Percentiles rank a stretch among this genome's conserved stretches.
These are phyloP conservation scores for Solanum hybrid DNA, from an alignment of 305 asterid species.

Conservation along the genomic window DNA sequence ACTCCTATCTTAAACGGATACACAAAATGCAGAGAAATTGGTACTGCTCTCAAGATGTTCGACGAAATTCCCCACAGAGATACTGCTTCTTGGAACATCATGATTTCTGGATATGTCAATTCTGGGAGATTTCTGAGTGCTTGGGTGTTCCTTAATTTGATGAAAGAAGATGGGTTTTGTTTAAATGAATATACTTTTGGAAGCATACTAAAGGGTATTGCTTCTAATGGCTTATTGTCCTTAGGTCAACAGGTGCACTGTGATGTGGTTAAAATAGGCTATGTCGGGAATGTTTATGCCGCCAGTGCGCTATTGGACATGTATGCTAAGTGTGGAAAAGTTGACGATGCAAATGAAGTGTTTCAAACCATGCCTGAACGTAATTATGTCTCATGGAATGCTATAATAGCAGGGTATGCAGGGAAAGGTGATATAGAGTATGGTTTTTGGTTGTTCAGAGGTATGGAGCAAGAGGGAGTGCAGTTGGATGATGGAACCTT, in stretches of 20 bases:
- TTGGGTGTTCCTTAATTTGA: slow-evolving; percentile 42
- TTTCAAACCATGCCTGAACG: slow-evolving; percentile 46
- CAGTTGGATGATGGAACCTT: slow-evolving; percentile 64
- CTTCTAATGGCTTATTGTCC: slow-evolving; percentile 22
- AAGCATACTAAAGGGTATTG: slow-evolving; percentile 66
- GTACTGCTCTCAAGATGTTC: slow-evolving; percentile 50
- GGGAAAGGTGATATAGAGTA: slow-evolving; percentile 30
- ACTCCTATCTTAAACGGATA: slow-evolving; percentile 45
- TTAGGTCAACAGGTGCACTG: slow-evolving; percentile 55
- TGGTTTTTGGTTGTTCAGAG: slow-evolving; percentile 36
- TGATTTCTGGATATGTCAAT: slow-evolving; percentile 54
- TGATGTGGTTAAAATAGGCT: slow-evolving; percentile 56
- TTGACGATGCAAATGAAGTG: slow-evolving; percentile 49
- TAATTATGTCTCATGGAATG: slow-evolving; percentile 72
- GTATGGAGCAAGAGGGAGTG: slow-evolving; percentile 47
- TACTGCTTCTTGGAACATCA: slow-evolving; percentile 69
- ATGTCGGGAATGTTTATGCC: slow-evolving; percentile 47
- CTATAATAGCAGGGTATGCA: slow-evolving; percentile 64
- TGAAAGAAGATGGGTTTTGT: slow-evolving; percentile 41
- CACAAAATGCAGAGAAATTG: slow-evolving; percentile 34
- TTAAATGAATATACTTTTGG: slow-evolving; percentile 60
- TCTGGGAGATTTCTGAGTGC: slow-evolving; percentile 29
- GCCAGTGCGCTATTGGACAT: slow-evolving; percentile 65
- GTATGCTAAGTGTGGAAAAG: slow-evolving; percentile 51
- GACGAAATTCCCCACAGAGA: slow-evolving; percentile 68